Conservation (phyloP, 306 rosid genomes). For the Erythrophleum fordii region DNA sequence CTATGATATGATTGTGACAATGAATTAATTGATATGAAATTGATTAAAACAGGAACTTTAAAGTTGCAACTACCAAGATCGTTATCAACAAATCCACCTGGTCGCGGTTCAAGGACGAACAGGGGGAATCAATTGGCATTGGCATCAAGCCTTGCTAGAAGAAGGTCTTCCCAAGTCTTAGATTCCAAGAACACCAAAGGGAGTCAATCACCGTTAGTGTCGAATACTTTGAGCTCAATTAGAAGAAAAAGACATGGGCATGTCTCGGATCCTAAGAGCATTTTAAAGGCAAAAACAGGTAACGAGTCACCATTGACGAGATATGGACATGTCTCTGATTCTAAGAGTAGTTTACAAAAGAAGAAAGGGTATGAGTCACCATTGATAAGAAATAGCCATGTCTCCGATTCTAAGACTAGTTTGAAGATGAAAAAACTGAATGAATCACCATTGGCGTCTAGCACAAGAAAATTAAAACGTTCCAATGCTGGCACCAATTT, state of each 20-base stretch:
- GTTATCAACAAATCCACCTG: slow-evolving; percentile 36
- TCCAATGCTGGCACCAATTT: neutral
- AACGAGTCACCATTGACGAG: neutral
- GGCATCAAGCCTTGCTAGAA: slow-evolving; percentile 40
- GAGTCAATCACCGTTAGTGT: slow-evolving; percentile 1
- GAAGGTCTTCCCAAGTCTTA: slow-evolving; percentile 37
- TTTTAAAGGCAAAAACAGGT: neutral
- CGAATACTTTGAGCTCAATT: slow-evolving; percentile 4
- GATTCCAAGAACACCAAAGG: slow-evolving; percentile 43
- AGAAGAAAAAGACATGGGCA: slow-evolving; percentile 29
- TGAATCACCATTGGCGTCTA: neutral
- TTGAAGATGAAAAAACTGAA: neutral
- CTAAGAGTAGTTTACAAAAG: slow-evolving; percentile 28
- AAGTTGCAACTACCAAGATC: slow-evolving; percentile 40
- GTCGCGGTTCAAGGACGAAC: slow-evolving; percentile 41
- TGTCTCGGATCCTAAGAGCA: neutral
- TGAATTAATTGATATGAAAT: slow-evolving; percentile 23
- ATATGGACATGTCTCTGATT: neutral
- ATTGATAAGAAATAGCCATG: neutral
- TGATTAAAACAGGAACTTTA: slow-evolving; percentile 43
- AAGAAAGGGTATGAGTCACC: slow-evolving; percentile 32
- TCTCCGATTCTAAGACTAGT: neutral
- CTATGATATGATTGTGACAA: neutral
- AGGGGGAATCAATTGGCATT: slow-evolving; percentile 41
- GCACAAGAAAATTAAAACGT: slow-evolving; percentile 25